Evolutionary conservation across 169 alveolate genomes (phyloP).

Genomic region (Babesia gibsoni): DNA sequence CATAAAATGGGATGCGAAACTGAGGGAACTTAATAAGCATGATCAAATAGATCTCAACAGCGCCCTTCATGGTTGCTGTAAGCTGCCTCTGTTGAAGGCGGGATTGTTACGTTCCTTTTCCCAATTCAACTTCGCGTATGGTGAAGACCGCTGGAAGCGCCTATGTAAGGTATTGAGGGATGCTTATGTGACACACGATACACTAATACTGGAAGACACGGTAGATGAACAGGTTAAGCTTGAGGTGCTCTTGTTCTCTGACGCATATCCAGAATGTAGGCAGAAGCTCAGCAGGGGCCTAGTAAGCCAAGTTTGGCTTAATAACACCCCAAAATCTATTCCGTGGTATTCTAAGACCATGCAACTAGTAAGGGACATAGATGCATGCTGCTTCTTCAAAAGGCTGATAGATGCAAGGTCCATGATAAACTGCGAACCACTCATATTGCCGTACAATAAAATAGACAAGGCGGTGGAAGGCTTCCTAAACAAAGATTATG

Average conservation of each 20-base stretch:
- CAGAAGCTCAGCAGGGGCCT: constrained; percentile 17
- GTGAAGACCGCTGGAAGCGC: constrained; percentile 25
- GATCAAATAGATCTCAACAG: background rate
- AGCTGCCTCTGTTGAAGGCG: background rate
- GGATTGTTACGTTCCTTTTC: background rate
- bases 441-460: constrained; percentile 57
- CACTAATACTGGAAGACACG: background rate
- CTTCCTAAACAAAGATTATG: constrained; percentile 27
- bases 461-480: constrained; percentile 32
- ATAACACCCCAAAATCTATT: background rate
- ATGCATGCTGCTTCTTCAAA: constrained; percentile 14
- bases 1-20: background rate
- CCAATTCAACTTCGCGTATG: background rate
- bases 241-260: constrained; percentile 17
- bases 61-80: background rate
- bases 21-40: background rate
- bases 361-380: constrained; percentile 19
- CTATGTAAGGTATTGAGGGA: background rate
- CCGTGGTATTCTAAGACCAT: constrained; percentile 29
- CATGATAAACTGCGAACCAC: constrained; percentile 15
- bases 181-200: background rate
- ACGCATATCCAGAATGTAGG: background rate
- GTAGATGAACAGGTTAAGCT: constrained; percentile 13
- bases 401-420: background rate
- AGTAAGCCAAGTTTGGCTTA: background rate